Evolutionary conservation across 1,139 yeast species (phyloP), one percentile per base, ranked within the genome.

Genomic region (Magnusiomyces suaveolens): DNA sequence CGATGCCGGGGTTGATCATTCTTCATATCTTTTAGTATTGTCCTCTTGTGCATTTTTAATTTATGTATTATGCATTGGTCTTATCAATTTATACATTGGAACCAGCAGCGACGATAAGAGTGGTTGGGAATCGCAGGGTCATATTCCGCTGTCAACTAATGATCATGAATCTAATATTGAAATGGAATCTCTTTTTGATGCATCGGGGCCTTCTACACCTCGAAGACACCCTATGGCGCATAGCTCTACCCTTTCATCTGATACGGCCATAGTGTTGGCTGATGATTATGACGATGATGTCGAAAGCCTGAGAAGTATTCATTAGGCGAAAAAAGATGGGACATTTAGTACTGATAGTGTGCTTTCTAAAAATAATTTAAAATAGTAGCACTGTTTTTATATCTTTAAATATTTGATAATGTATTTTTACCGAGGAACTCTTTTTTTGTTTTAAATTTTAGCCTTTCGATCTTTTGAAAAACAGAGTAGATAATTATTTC

Each of bases 1-100:
- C 56, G 83, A 81, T 60, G 75, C 86, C 62, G 88, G 89, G 2
- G 82, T 95, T 12, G 95, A 87, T 68, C 94, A 87, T 63, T 82
- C 92, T 50, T 81, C 95, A 0, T 90, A 90, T 66, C 78, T 87
- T 43, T 73, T 90, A 67, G 79, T 84, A n/a, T 76, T 85, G 3
- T 70, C 82, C 20, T 80, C 90, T 2, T 87, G 87, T 1, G 92
- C 95, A 0, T 85, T 87, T 63, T 62, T 87, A 62, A 75, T 87
- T 1, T 82, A 77, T 64, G 72, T 88, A 48, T 83, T 90, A 85
- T 72, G 84, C 56, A 68, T 84, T 39, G 62, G 79, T 38, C 65
- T 84, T 50, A 58, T 87, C 46, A 77, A 77, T 49, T 70, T 84
- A 8, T 88, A 85, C 67, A 39, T 39, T 18, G 23, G 3, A 4